Evolutionary conservation across 305 asterid species (phyloP), one percentile per base, ranked within the genome.

Genomic region (Fraxinus ornus): DNA sequence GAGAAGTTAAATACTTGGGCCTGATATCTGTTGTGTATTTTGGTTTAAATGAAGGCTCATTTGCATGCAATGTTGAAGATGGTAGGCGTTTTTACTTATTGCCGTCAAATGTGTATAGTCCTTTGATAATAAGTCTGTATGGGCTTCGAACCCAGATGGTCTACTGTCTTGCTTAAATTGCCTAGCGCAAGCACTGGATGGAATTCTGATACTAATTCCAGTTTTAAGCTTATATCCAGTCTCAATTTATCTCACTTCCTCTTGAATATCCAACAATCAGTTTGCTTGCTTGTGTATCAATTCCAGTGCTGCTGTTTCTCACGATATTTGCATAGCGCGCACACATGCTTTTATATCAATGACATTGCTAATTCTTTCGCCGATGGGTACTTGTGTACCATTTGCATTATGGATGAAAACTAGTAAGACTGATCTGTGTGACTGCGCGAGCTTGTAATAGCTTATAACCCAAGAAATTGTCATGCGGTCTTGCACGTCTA

Each of bases 1-100:
- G 72, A 83, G 73, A 73, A 78, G 36, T 71, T 76, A 44, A 39
- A 80, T 22, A 1, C 55, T 82, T 57, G 82, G 75, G 78, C 60
- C 55, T 74, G 79, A 60, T 44, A 12, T 52, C 39, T 44, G 76
- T 81, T 70, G 70, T 71, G 82, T 66, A 33, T 62, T 76, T 82
- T 33, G 66, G 78, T 33, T 28, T 9, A 44, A 68, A 35, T 21
- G 73, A 47, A 28, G 57, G 73, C 55, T 41, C 78, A n/a, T 71
- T 60, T 78, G 81, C 75, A 21, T 26, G 81, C 78, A 47, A 44
- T 37, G 77, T 78, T 47, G 75, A 52, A 57, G 74, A 76, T 39
- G 68, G 66, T 36, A 22, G 79, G 66, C 4, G 26, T 19, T 21
- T 71, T 66, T 66, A 32, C 22, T 79, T 68, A 35, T 80, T 15